A percentile compares a stretch with the other conserved stretches of the same genome.
phyloP scores from a whole-genome alignment of 202 grass and related monocot genomes.

The Hordeum pubiflorum region DNA sequence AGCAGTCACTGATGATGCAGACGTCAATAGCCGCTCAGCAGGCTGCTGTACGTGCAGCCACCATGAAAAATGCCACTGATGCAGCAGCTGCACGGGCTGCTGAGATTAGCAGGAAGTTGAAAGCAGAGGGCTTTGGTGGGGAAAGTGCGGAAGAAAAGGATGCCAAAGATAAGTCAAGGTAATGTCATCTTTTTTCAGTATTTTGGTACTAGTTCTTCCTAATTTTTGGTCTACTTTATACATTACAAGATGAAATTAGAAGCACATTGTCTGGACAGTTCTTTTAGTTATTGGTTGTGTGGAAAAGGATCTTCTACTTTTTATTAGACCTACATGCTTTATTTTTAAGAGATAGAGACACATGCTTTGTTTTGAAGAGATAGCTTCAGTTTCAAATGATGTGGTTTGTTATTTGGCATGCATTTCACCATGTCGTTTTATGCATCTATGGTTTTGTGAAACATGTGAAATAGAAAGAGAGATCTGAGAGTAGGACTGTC shows the following conservation, averaged over 20 bases:
- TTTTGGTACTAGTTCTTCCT: neutral
- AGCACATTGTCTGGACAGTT: neutral
- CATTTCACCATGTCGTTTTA: slow-evolving; percentile 1
- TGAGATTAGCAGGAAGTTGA: slow-evolving; percentile 95
- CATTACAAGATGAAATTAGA: neutral
- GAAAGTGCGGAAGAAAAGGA: slow-evolving; percentile 52
- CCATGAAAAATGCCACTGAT: slow-evolving; percentile 97
- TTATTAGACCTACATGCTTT: neutral
- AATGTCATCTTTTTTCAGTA: neutral
- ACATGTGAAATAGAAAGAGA: neutral
- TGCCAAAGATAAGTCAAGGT: slow-evolving; percentile 62
- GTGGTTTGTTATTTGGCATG: neutral
- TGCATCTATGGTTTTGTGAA: neutral
- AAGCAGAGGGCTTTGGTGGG: slow-evolving; percentile 60
- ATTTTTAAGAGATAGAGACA: neutral
- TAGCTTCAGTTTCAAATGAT: neutral
- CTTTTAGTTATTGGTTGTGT: slow-evolving; percentile 15
- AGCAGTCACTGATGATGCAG: slow-evolving; percentile 86
- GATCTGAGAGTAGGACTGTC: neutral
- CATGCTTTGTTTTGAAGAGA: slow-evolving; percentile 6
- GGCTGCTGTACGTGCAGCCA: slow-evolving; percentile 67
- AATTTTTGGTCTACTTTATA: neutral
- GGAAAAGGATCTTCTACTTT: neutral
- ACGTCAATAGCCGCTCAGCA: slow-evolving; percentile 68
- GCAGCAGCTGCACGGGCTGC: slow-evolving; percentile 84